A percentile compares a stretch with the other conserved stretches of the same genome.
These are phyloP conservation scores for Phytopythium sindhum DNA, from an alignment of 352 stramenopile genomes.

Conservation along the genomic window DNA sequence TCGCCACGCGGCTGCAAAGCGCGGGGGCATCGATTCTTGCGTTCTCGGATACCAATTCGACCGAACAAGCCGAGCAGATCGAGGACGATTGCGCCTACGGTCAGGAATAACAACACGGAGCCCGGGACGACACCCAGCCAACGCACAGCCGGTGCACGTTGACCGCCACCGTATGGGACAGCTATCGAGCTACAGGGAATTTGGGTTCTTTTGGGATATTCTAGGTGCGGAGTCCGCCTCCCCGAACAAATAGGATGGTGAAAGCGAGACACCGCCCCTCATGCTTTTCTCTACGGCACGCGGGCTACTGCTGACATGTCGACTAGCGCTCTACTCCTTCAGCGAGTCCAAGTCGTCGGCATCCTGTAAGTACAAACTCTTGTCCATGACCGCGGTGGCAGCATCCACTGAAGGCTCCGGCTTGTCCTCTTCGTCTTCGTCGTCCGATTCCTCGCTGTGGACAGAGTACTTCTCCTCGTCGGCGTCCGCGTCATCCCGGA, in stretches of 20 bases:
- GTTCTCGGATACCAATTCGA: constrained; percentile 29
- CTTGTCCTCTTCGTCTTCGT: constrained; percentile 51
- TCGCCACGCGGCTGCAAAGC: constrained; percentile 38
- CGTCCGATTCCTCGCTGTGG: constrained; percentile 48
- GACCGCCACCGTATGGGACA: not conserved
- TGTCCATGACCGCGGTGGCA: constrained; percentile 70
- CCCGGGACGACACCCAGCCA: not conserved
- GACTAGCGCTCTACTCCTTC: constrained; percentile 42
- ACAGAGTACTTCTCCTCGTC: constrained; percentile 83
- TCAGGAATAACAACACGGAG: constrained; percentile 16
- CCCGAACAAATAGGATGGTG: constrained; percentile 1
- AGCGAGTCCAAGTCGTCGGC: constrained; percentile 71
- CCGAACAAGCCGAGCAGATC: constrained; percentile 12
- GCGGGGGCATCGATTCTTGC: constrained; percentile 57
- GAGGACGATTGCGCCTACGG: constrained; percentile 4
- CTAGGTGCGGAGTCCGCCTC: not conserved
- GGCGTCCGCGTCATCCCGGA: constrained; percentile 88
- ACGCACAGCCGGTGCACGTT: not conserved
- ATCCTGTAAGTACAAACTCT: constrained; percentile 82
- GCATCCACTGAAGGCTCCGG: constrained; percentile 35
- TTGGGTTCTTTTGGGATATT: not conserved
- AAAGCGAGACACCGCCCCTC: not conserved
- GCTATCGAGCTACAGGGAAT: not conserved
- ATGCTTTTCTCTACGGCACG: not conserved
- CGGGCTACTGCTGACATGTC: not conserved